Base-by-base conservation (phyloP, 371 early-diverging fungal species). In the Coemansia sp. region DNA sequence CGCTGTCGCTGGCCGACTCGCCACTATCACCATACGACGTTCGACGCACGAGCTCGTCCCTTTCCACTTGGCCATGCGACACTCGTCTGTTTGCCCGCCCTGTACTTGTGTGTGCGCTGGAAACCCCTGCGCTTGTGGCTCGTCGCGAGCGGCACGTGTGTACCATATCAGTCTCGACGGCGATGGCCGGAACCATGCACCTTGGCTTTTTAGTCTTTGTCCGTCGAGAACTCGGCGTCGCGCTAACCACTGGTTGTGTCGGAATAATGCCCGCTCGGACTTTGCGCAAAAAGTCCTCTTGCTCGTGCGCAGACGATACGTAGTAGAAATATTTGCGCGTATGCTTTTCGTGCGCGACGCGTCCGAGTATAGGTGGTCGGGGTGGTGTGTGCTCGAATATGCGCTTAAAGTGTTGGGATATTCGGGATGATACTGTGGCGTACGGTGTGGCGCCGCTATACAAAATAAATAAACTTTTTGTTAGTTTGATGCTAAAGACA, bases 351-450 rank as follows among this genome's bases (percentile, higher is more conserved):
- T 92, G 90, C 17, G 89, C 84, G 52, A 87, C 88, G 55, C 86
- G 87, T 7, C 90, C 89, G 1, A 92, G 77, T 21, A 90, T 71
- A 23, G 90, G 89, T 11, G 88, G 83, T 39, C 92, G 84, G 4
- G 91, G 91, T n/a, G 90, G 90, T 41, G 85, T 85, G 70, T 89
- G 89, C 63, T 89, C 88, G 9, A 86, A 84, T 19, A 87, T 88
- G 46, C 91, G 85, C 72, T 90, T 90, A 66, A 90, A 92, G 70
- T 92, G 93, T 70, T 91, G 91, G 7, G 91, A 91, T 66, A 92
- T 92, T 36, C 93, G 86, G 24, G 93, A 92, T 7, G 91, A 91
- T 15, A 92, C 91, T 6, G 93, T 92, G 4, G 91, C 93, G 81
- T 90, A 90, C 7, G 93, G 93, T 15, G 93, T 92, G 23, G 89